Evolutionary conservation across 306 rosid genomes (phyloP).

Genomic region (Begonia masoniana): DNA sequence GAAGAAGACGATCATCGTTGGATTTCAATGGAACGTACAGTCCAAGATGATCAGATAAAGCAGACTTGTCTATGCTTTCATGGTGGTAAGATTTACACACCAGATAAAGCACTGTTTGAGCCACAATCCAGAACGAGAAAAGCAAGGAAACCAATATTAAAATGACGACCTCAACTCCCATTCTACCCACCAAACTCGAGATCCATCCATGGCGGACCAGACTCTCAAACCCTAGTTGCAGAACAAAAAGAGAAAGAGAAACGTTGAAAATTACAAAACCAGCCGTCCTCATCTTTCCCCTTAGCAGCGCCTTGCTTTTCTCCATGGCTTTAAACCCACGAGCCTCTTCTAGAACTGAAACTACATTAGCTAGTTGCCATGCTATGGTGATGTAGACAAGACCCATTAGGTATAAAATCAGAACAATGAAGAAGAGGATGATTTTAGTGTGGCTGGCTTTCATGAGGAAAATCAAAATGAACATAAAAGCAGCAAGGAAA

Average conservation of each 20-base stretch:
- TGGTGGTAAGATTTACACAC: slow-evolving; percentile 85
- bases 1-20: slow-evolving; percentile 47
- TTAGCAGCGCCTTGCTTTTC: slow-evolving; percentile 42
- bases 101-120: slow-evolving; percentile 59
- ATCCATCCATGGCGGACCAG: slow-evolving; percentile 28
- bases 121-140: slow-evolving; percentile 34
- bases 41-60: slow-evolving; percentile 63
- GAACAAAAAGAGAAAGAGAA: neutral
- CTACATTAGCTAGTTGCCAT: slow-evolving; percentile 69
- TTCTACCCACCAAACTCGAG: slow-evolving; percentile 9
- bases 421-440: neutral
- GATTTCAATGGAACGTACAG: slow-evolving; percentile 51
- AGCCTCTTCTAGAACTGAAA: slow-evolving; percentile 52
- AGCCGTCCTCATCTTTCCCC: slow-evolving; percentile 42
- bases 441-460: rapidly evolving
- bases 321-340: slow-evolving; percentile 57
- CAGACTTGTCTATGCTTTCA: slow-evolving; percentile 61
- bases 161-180: slow-evolving; percentile 26
- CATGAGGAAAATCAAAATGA: neutral
- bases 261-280: slow-evolving; percentile 12
- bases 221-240: slow-evolving; percentile 19
- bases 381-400: slow-evolving; percentile 32
- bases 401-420: slow-evolving; percentile 23
- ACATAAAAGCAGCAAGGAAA: neutral
- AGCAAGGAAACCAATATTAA: slow-evolving; percentile 24